phyloP scores from a whole-genome alignment of 208 protist species.

The Trypanosomatidae sp. region DNA sequence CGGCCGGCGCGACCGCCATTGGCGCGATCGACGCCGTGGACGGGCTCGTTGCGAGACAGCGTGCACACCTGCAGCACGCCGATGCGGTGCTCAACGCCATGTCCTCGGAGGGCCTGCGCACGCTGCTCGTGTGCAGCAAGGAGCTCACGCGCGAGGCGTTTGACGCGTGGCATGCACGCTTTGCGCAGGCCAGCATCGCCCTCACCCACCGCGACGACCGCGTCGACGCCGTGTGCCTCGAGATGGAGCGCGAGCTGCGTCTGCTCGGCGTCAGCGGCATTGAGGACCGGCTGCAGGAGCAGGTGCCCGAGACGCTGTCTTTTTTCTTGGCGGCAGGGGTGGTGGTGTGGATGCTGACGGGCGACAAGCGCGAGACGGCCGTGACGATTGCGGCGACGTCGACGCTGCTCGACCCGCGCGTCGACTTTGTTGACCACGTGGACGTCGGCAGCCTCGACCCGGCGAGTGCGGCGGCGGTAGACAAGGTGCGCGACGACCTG shows the following conservation, averaged over 20 bases:
- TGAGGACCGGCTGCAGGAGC: slow-evolving; percentile 96
- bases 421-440: slow-evolving; percentile 75
- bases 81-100: slow-evolving; percentile 56
- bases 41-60: too few species aligned
- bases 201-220: slow-evolving; percentile 38
- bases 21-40: too few species aligned
- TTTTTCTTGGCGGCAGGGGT: slow-evolving; percentile 89
- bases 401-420: slow-evolving; percentile 61
- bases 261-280: slow-evolving; percentile 91
- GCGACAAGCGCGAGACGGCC: slow-evolving; percentile 96
- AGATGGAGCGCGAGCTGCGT: slow-evolving; percentile 83
- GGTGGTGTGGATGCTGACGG: slow-evolving; percentile 95
- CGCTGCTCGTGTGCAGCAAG: slow-evolving; percentile 70
- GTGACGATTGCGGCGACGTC: slow-evolving; percentile 80
- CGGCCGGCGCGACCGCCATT: slow-evolving; percentile 22
- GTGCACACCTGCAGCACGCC: slow-evolving; percentile 23
- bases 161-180: slow-evolving; percentile 40
- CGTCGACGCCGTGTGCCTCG: slow-evolving; percentile 70
- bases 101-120: slow-evolving; percentile 66
- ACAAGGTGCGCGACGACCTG: slow-evolving; percentile 50
- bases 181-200: slow-evolving; percentile 32
- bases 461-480: slow-evolving; percentile 16
- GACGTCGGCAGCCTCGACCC: slow-evolving; percentile 51
- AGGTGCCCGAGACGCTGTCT: slow-evolving; percentile 88
- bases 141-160: slow-evolving; percentile 42